Conservation (phyloP, 768 basidiomycete species). For the Gymnopilus junonius region DNA sequence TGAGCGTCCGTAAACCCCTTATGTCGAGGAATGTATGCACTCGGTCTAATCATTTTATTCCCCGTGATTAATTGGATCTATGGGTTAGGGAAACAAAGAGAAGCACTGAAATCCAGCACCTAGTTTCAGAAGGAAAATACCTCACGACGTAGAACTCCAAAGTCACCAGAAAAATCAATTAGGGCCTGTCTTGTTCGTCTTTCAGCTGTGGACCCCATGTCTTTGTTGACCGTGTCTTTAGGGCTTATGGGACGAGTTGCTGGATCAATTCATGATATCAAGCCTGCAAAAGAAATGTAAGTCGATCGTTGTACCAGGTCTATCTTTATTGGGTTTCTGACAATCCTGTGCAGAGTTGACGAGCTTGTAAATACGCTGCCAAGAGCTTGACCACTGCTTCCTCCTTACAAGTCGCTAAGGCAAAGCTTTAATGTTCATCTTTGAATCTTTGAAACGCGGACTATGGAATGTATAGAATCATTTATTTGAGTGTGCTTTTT, state of each 20-base stretch:
- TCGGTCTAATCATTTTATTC: neutral
- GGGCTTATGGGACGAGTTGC: slow-evolving; percentile 85
- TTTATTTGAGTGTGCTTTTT: neutral
- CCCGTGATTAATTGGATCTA: neutral
- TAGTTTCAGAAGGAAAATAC: slow-evolving; percentile 72
- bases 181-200: slow-evolving; percentile 61
- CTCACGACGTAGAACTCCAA: slow-evolving; percentile 75
- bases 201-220: neutral
- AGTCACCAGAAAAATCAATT: slow-evolving; percentile 64
- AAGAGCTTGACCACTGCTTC: slow-evolving; percentile 53
- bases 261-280: slow-evolving; percentile 75
- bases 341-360: slow-evolving; percentile 62
- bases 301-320: slow-evolving; percentile 24
- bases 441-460: slow-evolving; percentile 17
- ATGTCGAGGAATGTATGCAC: slow-evolving; percentile 68
- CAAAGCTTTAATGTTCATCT: slow-evolving; percentile 60
- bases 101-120: slow-evolving; percentile 57
- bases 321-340: slow-evolving; percentile 16
- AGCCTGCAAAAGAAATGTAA: slow-evolving; percentile 85
- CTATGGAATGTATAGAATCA: neutral
- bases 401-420: slow-evolving; percentile 42
- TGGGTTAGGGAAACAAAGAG: slow-evolving; percentile 61
- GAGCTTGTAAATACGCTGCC: slow-evolving; percentile 79
- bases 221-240: slow-evolving; percentile 26
- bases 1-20: slow-evolving; percentile 83